Base-by-base conservation (phyloP, 2,329 filamentous ascomycete species). In the Periconia sp. region DNA sequence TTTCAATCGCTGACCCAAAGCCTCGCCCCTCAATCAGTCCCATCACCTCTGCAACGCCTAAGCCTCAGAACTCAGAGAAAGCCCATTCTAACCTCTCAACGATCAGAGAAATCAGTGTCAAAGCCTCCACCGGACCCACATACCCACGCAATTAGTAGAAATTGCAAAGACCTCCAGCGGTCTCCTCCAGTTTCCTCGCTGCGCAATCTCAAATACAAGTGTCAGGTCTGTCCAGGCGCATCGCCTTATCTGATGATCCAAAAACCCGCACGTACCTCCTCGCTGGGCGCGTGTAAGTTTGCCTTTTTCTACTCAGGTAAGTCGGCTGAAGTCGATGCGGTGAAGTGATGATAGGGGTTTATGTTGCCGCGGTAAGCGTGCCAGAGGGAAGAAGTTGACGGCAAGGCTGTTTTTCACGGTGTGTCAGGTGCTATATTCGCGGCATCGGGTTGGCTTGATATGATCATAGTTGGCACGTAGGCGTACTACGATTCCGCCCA, bases 101-200 rank as follows among this genome's bases (percentile, higher is more conserved):
- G n/a, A n/a, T n/a, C n/a, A n/a, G n/a, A n/a, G n/a, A n/a, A n/a
- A n/a, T n/a, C n/a, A n/a, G n/a, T n/a, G n/a, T n/a, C n/a, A 41
- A 23, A 49, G 50, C 1, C 72, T 66, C 2, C 63, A 71, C 7
- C 78, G 41, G 23, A 41, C 23, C 14, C 68, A 72, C 45, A 60
- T 65, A 40, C 65, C 65, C 1, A 56, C 61, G 8, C 45, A 69
- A 13, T 64, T 69, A 2, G 53, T 72, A 17, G 71, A 66, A 18
- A 69, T 65, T 18, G 56, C 64, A 9, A 64, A 65, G 17, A 70
- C 64, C 3, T 58, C 74, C 45, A 71, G 70, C 19, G 70, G 71
- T 13, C 55, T 73, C 33, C 61, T 72, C 7, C 73, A 72, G n/a
- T 14, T 58, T 75, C 35, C 70, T 62, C 58, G 66, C 69, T 48